phyloP scores from a whole-genome alignment of 1,139 yeast genomes.

The Geotrichum europaeum region DNA sequence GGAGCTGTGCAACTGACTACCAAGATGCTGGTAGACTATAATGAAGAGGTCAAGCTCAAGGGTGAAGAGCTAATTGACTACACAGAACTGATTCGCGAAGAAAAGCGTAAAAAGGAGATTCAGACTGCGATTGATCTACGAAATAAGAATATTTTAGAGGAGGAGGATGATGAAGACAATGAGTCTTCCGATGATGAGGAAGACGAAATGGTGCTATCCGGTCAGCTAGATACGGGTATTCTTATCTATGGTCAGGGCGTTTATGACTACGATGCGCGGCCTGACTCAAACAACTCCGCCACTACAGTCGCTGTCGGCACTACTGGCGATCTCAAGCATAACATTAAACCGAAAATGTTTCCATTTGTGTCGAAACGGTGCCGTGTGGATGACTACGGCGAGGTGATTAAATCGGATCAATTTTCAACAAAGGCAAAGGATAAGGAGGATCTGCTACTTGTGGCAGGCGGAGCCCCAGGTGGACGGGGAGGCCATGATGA shows the following conservation, averaged over 20 bases:
- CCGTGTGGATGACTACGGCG: constrained; percentile 82
- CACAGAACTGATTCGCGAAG: constrained; percentile 29
- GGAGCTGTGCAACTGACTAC: constrained; percentile 22
- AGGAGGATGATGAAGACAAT: constrained; percentile 34
- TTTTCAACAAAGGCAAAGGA: constrained; percentile 33
- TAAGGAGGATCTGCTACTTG: neutral
- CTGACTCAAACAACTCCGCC: constrained; percentile 42
- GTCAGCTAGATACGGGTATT: constrained; percentile 32
- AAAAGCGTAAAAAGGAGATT: constrained; percentile 43
- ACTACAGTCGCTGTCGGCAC: neutral
- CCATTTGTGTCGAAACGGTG: constrained; percentile 57
- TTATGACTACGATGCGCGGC: constrained; percentile 59
- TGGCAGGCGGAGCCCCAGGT: neutral
- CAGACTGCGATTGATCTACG: constrained; percentile 53
- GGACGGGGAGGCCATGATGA: neutral
- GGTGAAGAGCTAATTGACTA: constrained; percentile 36
- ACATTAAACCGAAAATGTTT: constrained; percentile 69
- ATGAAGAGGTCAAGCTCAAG: constrained; percentile 28
- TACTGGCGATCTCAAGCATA: constrained; percentile 34
- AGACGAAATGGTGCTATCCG: constrained; percentile 20
- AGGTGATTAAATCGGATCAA: constrained; percentile 56
- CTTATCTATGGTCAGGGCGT: constrained; percentile 37
- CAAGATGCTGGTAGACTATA: constrained; percentile 23
- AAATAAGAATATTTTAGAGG: constrained; percentile 50
- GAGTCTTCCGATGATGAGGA: constrained; percentile 33